Conservation (phyloP, 257 asterid species). For the Plantago elongata region DNA sequence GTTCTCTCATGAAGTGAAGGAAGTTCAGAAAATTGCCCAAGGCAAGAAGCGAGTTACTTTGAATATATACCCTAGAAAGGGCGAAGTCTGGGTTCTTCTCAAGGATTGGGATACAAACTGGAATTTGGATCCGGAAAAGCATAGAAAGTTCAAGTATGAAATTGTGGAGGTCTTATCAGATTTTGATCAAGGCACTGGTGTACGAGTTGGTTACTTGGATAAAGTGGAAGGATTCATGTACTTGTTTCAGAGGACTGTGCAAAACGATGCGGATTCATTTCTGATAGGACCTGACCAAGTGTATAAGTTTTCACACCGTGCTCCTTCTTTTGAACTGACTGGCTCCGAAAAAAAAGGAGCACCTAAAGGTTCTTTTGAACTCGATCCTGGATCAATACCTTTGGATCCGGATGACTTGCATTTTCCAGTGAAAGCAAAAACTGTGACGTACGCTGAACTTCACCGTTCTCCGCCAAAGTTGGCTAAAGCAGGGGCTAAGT, state of each 20-base stretch:
- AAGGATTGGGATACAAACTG: slow-evolving; percentile 47
- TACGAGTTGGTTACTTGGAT: slow-evolving; percentile 39
- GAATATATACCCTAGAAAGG: slow-evolving; percentile 41
- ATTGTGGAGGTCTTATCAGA: slow-evolving; percentile 53
- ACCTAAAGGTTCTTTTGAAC: slow-evolving; percentile 52
- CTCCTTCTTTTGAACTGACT: slow-evolving; percentile 41
- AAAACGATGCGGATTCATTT: slow-evolving; percentile 13
- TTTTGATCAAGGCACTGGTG: slow-evolving; percentile 27
- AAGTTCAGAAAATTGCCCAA: slow-evolving; percentile 14
- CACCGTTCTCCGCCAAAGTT: slow-evolving; percentile 7
- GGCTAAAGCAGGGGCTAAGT: slow-evolving; percentile 12
- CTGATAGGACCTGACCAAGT: slow-evolving; percentile 27
- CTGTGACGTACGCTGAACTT: slow-evolving; percentile 8
- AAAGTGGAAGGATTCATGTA: slow-evolving; percentile 46
- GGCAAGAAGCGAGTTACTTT: slow-evolving; percentile 24
- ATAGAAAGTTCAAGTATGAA: slow-evolving; percentile 35
- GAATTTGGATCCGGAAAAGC: slow-evolving; percentile 32
- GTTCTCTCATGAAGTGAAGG: slow-evolving; percentile 51
- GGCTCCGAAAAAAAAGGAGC: slow-evolving; percentile 46
- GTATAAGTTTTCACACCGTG: slow-evolving; percentile 45
- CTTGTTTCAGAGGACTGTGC: slow-evolving; percentile 39
- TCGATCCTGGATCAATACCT: slow-evolving; percentile 47
- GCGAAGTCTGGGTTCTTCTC: slow-evolving; percentile 62
- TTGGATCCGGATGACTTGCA: slow-evolving; percentile 29
- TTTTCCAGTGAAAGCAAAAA: slow-evolving; percentile 30